Base-by-base conservation (phyloP, 2,329 filamentous ascomycete species). In the Lasiodiplodia sp. region DNA sequence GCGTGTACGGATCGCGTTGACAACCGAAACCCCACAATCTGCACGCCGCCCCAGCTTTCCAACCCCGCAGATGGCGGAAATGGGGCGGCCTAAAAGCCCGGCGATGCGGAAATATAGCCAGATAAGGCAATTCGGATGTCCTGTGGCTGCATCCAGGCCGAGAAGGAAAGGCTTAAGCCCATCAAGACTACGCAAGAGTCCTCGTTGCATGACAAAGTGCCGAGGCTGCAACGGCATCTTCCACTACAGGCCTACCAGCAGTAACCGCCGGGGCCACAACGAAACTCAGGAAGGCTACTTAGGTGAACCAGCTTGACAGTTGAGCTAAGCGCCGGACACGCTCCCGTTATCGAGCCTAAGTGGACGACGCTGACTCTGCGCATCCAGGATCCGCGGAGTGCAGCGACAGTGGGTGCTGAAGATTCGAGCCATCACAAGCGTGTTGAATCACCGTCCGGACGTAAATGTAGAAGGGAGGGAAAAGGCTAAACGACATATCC, bases 101-200 rank as follows among this genome's bases (percentile, higher is more conserved):
- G 11, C 14, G 28, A 31, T 37, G 44, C 60, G 60, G 60, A 40
- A n/a, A 14, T 25, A 31, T 64, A n/a, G 11, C 44, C 60, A 18
- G 16, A 64, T 37, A 14, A 31, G 31, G 60, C 10, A 52, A 25
- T 4, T 34, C 38, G 60, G 38, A 25, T 34, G 40, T 28, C 49
- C 18, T 18, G 58, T 63, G 58, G 58, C 58, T 38, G 28, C 47
- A 37, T 12, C 60, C 51, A 64, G 60, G 21, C 60, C 44, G 10
- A 28, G 2, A 25, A 14, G 10, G 47, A n/a, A 37, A 52, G 3
- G 51, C 28, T 52, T 64, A 18, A 28, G 44, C 31, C 28, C n/a
- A 52, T 64, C 60, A 64, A 64, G 60, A 31, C 60, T 64, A 64
- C 60, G 47, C 60, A 64, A 64, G 60, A 64, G 14, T 47, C 8